phyloP scores from a whole-genome alignment of 2,329 filamentous ascomycete genomes.

The Colletotrichum orchidophilum region DNA sequence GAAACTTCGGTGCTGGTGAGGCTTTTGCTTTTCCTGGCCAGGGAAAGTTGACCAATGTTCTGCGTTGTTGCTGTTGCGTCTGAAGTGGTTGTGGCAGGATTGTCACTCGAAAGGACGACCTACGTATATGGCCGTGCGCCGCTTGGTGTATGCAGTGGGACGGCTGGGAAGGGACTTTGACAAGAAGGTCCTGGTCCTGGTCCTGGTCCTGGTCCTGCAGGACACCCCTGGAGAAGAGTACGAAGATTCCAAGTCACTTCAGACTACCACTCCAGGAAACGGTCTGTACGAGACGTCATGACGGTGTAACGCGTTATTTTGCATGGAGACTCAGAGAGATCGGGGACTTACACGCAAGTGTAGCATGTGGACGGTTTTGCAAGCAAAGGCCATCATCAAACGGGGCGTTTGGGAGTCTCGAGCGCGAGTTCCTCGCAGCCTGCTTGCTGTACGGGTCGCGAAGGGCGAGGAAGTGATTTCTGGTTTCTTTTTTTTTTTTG shows the following conservation, averaged over 20 bases:
- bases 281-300: constrained; percentile 17
- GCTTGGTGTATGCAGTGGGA: neutral
- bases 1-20: constrained; percentile 64
- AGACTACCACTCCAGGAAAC: neutral
- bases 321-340: neutral
- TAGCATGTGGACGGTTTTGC: neutral
- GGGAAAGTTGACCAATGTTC: too few species aligned
- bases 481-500: neutral
- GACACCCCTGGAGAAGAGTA: neutral
- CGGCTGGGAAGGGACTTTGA: neutral
- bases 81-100: neutral
- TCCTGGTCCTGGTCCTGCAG: too few species aligned
- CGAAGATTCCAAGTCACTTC: neutral
- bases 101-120: neutral
- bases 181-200: neutral
- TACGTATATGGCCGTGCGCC: neutral
- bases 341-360: neutral
- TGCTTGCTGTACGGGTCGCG: neutral
- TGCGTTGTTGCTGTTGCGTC: neutral
- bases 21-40: neutral
- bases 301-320: constrained; percentile 6
- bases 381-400: neutral
- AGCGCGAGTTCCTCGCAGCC: neutral
- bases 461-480: neutral
- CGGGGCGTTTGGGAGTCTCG: neutral